Evolutionary conservation across 2,329 filamentous ascomycete species (phyloP).

Genomic region (Curvularia sp.): DNA sequence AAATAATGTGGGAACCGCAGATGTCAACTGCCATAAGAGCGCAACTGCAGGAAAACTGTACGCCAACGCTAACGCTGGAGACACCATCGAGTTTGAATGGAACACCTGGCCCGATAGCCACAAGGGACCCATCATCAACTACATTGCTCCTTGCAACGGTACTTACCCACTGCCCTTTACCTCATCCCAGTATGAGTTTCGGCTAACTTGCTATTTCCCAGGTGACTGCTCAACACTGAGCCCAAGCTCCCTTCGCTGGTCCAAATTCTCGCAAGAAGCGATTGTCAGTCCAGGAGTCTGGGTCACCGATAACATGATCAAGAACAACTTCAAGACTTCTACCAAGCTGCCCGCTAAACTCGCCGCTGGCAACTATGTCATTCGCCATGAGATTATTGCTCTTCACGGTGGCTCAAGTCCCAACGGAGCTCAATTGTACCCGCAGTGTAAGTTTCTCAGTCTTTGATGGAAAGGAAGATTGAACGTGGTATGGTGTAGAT

Average conservation of each 20-base stretch:
- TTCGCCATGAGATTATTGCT: slow-evolving; percentile 62
- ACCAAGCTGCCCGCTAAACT: slow-evolving; percentile 55
- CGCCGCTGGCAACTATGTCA: slow-evolving; percentile 59
- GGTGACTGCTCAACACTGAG: slow-evolving; percentile 43
- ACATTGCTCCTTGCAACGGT: slow-evolving; percentile 49
- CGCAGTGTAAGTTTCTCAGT: slow-evolving; percentile 50
- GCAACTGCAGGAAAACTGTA: slow-evolving; percentile 44
- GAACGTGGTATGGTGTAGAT: neutral
- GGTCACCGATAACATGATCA: slow-evolving; percentile 46
- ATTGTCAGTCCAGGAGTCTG: slow-evolving; percentile 41
- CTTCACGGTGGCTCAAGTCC: slow-evolving; percentile 53
- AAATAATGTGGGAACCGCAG: slow-evolving; percentile 27
- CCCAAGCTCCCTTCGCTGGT: slow-evolving; percentile 38
- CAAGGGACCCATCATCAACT: slow-evolving; percentile 50
- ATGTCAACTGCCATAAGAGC: slow-evolving; percentile 52
- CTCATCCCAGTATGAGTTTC: neutral
- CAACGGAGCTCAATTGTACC: slow-evolving; percentile 61
- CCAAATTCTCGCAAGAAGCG: slow-evolving; percentile 44
- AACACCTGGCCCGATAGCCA: slow-evolving; percentile 48
- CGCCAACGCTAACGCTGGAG: slow-evolving; percentile 45
- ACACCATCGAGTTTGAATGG: slow-evolving; percentile 45
- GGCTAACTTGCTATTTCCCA: slow-evolving; percentile 1
- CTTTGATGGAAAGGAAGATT: neutral
- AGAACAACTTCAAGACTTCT: slow-evolving; percentile 57
- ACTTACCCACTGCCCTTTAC: neutral